These are phyloP conservation scores for Sporothrix inflata DNA, from an alignment of 2,329 filamentous ascomycete genomes.

Conservation along the genomic window DNA sequence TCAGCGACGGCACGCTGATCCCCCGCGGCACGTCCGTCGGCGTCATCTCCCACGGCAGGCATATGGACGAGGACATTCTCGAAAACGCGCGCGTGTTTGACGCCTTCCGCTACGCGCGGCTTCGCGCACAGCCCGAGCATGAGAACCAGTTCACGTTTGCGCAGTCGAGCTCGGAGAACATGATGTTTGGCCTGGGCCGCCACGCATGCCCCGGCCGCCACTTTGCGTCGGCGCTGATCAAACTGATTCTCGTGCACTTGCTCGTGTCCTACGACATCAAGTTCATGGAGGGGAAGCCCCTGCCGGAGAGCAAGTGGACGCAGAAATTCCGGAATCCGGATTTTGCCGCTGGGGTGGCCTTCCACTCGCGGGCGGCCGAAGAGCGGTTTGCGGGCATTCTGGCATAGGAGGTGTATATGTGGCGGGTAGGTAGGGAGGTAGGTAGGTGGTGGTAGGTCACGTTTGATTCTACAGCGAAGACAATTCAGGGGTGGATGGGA, in stretches of 20 bases:
- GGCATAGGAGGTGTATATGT: neutral
- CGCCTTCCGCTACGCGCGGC: constrained; percentile 43
- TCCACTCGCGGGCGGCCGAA: constrained; percentile 10
- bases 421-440: neutral
- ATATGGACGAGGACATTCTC: constrained; percentile 44
- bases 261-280: constrained; percentile 29
- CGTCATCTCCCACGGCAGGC: constrained; percentile 44
- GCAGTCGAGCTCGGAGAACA: constrained; percentile 40
- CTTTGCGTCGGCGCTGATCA: constrained; percentile 45
- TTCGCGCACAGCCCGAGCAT: constrained; percentile 32
- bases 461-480: neutral
- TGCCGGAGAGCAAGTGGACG: constrained; percentile 22
- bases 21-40: constrained; percentile 50
- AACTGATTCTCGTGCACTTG: constrained; percentile 37
- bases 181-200: constrained; percentile 47
- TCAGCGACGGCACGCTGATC: constrained; percentile 57
- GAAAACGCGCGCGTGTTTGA: constrained; percentile 45
- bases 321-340: constrained; percentile 24
- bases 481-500: neutral
- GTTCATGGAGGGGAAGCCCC: neutral
- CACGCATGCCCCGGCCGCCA: constrained; percentile 48
- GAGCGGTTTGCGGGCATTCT: constrained; percentile 11
- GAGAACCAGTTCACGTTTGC: constrained; percentile 39
- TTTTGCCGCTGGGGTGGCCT: constrained; percentile 12
- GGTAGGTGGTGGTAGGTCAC: neutral